Evolutionary conservation across 805 yeast genomes (phyloP).

Genomic region (Jamesozyma rosinii): DNA sequence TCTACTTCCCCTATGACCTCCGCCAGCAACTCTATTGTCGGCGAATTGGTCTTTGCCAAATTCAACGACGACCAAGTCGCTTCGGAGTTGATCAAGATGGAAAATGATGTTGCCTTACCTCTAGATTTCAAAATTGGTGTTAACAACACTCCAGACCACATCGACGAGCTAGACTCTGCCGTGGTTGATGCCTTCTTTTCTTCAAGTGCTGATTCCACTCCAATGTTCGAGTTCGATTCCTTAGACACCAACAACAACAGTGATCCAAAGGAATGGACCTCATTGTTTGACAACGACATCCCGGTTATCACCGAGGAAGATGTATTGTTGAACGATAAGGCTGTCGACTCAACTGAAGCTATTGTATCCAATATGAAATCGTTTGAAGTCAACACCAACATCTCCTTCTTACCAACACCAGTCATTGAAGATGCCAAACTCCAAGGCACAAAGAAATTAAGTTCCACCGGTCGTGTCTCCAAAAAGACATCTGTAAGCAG

Average conservation of each 20-base stretch:
- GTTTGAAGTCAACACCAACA: slow-evolving; percentile 5
- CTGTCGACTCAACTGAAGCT: slow-evolving; percentile 13
- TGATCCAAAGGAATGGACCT: slow-evolving; percentile 44
- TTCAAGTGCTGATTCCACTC: slow-evolving; percentile 43
- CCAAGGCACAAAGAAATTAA: background rate
- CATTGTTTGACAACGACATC: slow-evolving; percentile 44
- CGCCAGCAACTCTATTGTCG: slow-evolving; percentile 12
- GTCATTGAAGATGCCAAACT: slow-evolving; percentile 19
- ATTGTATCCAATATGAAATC: slow-evolving; percentile 1
- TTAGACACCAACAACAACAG: slow-evolving; percentile 11
- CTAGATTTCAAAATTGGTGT: slow-evolving; percentile 4
- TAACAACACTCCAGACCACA: background rate
- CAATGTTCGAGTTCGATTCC: slow-evolving; percentile 42
- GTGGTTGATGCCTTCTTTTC: slow-evolving; percentile 49
- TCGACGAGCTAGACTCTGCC: slow-evolving; percentile 42
- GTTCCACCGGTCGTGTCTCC: slow-evolving; percentile 20
- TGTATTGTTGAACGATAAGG: slow-evolving; percentile 18
- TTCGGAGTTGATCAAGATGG: background rate
- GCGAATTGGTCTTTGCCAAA: slow-evolving; percentile 22
- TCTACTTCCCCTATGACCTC: slow-evolving; percentile 1
- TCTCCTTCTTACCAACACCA: slow-evolving; percentile 30
- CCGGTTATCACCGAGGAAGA: slow-evolving; percentile 33
- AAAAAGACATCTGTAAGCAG: slow-evolving; percentile 4
- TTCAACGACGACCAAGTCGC: slow-evolving; percentile 11
- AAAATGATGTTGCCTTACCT: background rate